Evolutionary conservation across 805 yeast species (phyloP), one percentile per base, ranked within the genome.

Genomic region (Saccharomycodes ludwigii): DNA sequence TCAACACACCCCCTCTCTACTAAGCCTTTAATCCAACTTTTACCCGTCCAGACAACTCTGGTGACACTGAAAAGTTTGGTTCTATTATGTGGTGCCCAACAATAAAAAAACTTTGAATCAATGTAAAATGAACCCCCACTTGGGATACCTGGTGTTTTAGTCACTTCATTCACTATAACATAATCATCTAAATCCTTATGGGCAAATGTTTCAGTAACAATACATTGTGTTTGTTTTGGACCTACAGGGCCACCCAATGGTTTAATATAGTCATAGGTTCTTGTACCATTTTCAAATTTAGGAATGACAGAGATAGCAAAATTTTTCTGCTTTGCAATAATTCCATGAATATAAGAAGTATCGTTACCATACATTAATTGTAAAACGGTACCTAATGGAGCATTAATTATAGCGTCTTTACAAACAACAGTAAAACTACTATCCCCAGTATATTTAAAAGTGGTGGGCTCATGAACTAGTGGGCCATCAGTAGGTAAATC

Each of bases 1-100:
- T 75, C 73, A 35, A 76, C 68, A 4, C 84, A 65, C 26, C 84
- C 85, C 37, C 70, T 79, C 46, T 81, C 93, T 39, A 81, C 71
- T 0, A 80, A 73, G 14, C 81, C 69, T 50, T 78, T 80, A 40
- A 81, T 66, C 78, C 85, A 76, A 21, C 83, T 74, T 42, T 73
- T 73, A 5, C 80, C 81, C 1, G 73, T 61, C 93, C 93, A 81
- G 17, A 70, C 66, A 33, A 79, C 68, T 30, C 57, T 64, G 2
- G 80, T 76, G 3, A 71, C 59, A 12, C 76, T 68, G 21, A 60
- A 60, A 13, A 81, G 32, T 16, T 53, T 58, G 2, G 54, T 31
- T 46, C 76, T 74, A 29, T 59, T 56, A 8, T 61, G 61, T 1
- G 65, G 73, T 10, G 54, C 61, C 93, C 94, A 81, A n/a, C 68